Base-by-base conservation (phyloP, 2,329 filamentous ascomycete species). In the Didymella arachidicola region DNA sequence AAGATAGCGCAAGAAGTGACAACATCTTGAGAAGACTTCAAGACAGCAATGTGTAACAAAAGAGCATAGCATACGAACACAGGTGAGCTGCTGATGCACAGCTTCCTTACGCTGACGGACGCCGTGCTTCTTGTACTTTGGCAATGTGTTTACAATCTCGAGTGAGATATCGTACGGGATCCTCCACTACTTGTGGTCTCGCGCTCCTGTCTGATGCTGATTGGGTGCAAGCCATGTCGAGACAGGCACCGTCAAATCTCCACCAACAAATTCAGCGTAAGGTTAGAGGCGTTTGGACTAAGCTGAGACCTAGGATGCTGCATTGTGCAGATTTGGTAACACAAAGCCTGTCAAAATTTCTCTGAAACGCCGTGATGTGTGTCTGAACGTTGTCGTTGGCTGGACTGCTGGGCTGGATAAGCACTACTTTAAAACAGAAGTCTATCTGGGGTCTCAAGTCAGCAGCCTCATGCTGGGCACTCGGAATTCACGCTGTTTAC, bases 1-100 rank as follows among this genome's bases (percentile, higher is more conserved):
- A 46, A 47, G 50, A 65, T 41, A 67, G 16, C 16, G 30, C 42
- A 19, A 68, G 46, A 29, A 60, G 32, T 25, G 52, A 59, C 36
- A 64, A 26, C 65, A 67, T 68, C 8, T 53, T 51, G 48, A 39
- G 38, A 36, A 36, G 25, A 27, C 16, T 11, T 14, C 47, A n/a
- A 22, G 39, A 30, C 41, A 18, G 41, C 7, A 58, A 4, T 36
- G 30, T 30, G 27, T 18, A 18, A 52, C 26, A 43, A 32, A 45
- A 27, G 26, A 30, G 29, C 52, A 44, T n/a, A 6, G 29, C 26
- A 44, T 16, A 38, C 39, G 22, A 44, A 29, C 39, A 49, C 45
- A 49, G 29, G n/a, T 25, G 18, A 50, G 26, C 39, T 50, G 53
- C 46, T 32, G 30, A 46, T 45, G 16, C 39, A 50, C 41, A 44